Conservation (phyloP, 1,284 basidiomycete species). For the Ceratobasidium sp. region DNA sequence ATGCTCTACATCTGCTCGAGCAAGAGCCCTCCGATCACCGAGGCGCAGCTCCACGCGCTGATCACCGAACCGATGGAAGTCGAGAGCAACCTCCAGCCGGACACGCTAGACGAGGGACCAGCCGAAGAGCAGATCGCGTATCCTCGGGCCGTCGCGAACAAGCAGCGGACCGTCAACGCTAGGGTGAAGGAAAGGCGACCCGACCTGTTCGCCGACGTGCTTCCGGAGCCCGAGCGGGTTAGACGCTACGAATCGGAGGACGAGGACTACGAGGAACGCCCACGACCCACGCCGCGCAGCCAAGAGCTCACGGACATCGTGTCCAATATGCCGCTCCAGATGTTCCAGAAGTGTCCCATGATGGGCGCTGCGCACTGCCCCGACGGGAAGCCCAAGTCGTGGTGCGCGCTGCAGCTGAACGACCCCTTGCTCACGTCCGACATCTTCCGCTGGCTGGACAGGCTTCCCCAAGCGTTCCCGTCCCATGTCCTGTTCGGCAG, state of each 20-base stretch:
- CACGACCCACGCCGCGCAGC: not conserved
- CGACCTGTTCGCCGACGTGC: conserved; percentile 3
- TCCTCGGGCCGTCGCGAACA: not conserved
- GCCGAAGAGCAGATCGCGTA: not conserved
- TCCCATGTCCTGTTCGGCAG: not conserved
- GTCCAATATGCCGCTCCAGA: not conserved
- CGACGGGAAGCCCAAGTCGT: not conserved
- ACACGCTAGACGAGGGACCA: too few relatives aligned
- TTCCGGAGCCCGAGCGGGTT: not conserved
- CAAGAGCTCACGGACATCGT: not conserved
- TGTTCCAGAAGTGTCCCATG: not conserved
- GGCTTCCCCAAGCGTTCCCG: not conserved
- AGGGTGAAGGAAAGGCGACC: not conserved
- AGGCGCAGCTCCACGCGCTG: not conserved
- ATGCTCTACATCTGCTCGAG: not conserved
- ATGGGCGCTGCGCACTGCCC: too few relatives aligned
- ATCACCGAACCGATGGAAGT: not conserved
- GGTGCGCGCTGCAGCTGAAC: not conserved
- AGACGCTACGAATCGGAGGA: not conserved
- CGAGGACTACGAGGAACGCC: not conserved
- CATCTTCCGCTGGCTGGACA: not conserved
- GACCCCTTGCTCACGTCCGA: not conserved
- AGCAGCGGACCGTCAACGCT: not conserved
- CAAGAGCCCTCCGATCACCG: not conserved
- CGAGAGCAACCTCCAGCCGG: not conserved